phyloP scores from a whole-genome alignment of 148 eudicot genomes.

The Nepenthes gracilis region DNA sequence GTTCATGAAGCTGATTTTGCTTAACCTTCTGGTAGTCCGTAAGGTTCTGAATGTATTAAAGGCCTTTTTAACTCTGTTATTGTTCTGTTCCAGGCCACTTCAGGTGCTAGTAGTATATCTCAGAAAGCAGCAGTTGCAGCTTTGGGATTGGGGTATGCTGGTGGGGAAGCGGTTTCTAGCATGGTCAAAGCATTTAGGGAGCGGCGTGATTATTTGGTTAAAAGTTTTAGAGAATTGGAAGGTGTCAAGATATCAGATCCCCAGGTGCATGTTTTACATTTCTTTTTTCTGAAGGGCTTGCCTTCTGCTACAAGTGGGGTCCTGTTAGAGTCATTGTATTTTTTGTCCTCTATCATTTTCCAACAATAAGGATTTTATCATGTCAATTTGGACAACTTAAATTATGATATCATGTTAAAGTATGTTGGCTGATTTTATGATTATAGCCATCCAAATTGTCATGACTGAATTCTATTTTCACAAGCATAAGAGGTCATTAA shows the following conservation, averaged over 20 bases:
- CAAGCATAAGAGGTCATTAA: too few relatives aligned
- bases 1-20: too few relatives aligned
- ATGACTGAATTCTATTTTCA: too few relatives aligned
- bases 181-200: constrained; percentile 93
- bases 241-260: constrained; percentile 93
- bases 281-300: background rate
- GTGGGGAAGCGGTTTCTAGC: constrained; percentile 69
- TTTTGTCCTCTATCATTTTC: too few relatives aligned
- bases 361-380: too few relatives aligned
- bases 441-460: too few relatives aligned
- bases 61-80: background rate
- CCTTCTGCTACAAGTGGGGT: background rate
- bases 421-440: too few relatives aligned
- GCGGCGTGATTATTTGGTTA: constrained; percentile 73
- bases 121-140: constrained; percentile 96
- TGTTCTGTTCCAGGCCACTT: constrained; percentile 44
- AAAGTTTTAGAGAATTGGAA: constrained; percentile 55
- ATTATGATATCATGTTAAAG: too few relatives aligned
- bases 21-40: background rate
- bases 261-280: constrained; percentile 29
- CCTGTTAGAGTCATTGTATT: too few relatives aligned
- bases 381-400: too few relatives aligned
- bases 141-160: constrained; percentile 83
- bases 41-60: background rate
- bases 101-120: constrained; percentile 85